Evolutionary conservation across 768 basidiomycete species (phyloP).

Genomic region (Trametes maxima): DNA sequence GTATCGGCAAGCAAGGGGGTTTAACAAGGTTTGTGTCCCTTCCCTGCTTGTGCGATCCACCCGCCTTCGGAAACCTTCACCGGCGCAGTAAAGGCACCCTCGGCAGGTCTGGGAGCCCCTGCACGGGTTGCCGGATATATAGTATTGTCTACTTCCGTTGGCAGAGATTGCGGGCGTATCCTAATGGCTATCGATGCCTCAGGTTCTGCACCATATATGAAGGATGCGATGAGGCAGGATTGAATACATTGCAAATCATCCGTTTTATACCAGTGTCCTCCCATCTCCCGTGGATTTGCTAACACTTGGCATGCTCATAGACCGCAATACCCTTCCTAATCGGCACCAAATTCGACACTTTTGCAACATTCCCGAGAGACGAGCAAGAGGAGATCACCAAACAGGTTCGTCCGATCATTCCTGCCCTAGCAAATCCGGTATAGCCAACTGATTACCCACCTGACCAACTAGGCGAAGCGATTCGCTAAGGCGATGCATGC

Average conservation of each 20-base stretch:
- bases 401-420: constrained; percentile 61
- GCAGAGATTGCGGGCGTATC: no score
- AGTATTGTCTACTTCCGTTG: no score
- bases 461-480: constrained; percentile 75
- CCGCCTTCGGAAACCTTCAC: not conserved
- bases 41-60: not conserved
- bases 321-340: constrained; percentile 98
- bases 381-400: constrained; percentile 99
- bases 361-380: constrained; percentile 92
- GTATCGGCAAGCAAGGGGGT: constrained; percentile 98
- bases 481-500: constrained; percentile 99
- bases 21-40: constrained; percentile 83
- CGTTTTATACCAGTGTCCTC: no score
- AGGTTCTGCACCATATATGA: no score
- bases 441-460: not conserved
- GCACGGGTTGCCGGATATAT: no score
- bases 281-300: not conserved
- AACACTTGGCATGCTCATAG: constrained; percentile 43
- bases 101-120: no score
- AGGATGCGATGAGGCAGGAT: not conserved
- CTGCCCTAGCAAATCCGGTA: no score
- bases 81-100: no score
- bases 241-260: not conserved
- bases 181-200: no score
- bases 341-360: constrained; percentile 98